These are phyloP conservation scores for Metschnikowia lochheadii DNA, from an alignment of 805 yeast genomes.

Conservation along the genomic window DNA sequence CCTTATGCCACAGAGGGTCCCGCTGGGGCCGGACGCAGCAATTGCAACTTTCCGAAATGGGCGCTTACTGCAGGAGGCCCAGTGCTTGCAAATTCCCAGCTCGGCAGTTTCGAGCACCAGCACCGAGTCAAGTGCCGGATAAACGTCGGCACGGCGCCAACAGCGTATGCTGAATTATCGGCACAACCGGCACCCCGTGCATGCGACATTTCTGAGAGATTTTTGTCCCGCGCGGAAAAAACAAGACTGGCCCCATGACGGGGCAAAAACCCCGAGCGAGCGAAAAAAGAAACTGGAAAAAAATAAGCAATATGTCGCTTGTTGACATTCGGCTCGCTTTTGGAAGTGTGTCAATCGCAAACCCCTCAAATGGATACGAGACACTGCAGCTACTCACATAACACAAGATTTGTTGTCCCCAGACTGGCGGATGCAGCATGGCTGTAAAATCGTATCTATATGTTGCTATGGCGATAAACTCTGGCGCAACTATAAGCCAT, in stretches of 20 bases:
- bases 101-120: not conserved
- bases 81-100: not conserved
- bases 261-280: not conserved
- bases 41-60: not conserved
- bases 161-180: slow-evolving; percentile 1
- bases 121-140: not conserved
- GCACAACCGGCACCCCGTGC: slow-evolving; percentile 6
- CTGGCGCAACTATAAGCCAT: not conserved
- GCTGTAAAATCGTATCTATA: not conserved
- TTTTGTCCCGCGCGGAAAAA: slow-evolving; percentile 4
- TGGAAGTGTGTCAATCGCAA: slow-evolving; percentile 5
- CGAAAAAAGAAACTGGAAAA: slow-evolving; percentile 1
- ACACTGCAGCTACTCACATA: not conserved
- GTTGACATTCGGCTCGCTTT: slow-evolving; percentile 4
- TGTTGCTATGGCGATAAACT: not conserved
- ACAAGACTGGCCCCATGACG: not conserved
- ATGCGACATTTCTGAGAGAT: slow-evolving; percentile 16
- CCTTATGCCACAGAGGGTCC: not conserved
- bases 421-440: not conserved
- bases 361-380: slow-evolving; percentile 4
- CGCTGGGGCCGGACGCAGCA: not conserved
- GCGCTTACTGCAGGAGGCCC: not conserved
- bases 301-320: slow-evolving; percentile 2
- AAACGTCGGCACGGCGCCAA: slow-evolving; percentile 1
- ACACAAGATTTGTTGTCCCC: not conserved